Evolutionary conservation across 1,139 yeast genomes (phyloP), one percentile per base, ranked within the genome.

Genomic region (Ogataea hybrid): DNA sequence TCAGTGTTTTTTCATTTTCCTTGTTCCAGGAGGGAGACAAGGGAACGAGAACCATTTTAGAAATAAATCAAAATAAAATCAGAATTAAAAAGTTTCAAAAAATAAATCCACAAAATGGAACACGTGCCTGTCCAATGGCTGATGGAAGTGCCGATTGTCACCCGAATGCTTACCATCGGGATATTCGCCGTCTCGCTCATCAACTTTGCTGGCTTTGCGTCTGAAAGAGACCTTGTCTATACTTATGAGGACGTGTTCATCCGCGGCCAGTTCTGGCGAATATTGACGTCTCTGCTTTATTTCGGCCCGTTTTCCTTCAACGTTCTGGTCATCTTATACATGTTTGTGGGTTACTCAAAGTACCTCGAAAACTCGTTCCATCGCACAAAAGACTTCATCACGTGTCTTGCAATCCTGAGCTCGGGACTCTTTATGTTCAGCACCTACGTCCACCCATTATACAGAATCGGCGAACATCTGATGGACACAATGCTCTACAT

Each of bases 221-320:
- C 42, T 14, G 30, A 34, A 15, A 36, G 44, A 12, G 58, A 56
- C 41, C 50, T 54, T 29, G 49, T 39, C 27, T 61, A 50, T 30
- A 44, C 59, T 2, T 42, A 37, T 32, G 71, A 69, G 17, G 43
- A 47, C 10, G 60, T 57, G 7, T 58, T 61, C 41, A 31, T 44
- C 5, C 49, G 55, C 12, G 49, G 49, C 5, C 54, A 65, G 52
- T 61, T 62, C 49, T 71, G 75, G 73, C 56, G 79, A 22, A 43
- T 71, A 21, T 10, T 69, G 9, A 68, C 75, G 12, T 59, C 73
- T 4, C 68, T 73, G 42, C 42, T 71, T 6, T 72, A 69, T 46
- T 63, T 65, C 44, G 79, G 77, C 1, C 56, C 62, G 12, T 48
- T 72, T 9, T 63, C 69, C 18, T 44, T 67, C 35, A 67, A 66